Percentiles rank a stretch among this genome's conserved stretches.
Conservation (phyloP, 23 red algal genomes). For the Gracilaria gracilis region DNA sequence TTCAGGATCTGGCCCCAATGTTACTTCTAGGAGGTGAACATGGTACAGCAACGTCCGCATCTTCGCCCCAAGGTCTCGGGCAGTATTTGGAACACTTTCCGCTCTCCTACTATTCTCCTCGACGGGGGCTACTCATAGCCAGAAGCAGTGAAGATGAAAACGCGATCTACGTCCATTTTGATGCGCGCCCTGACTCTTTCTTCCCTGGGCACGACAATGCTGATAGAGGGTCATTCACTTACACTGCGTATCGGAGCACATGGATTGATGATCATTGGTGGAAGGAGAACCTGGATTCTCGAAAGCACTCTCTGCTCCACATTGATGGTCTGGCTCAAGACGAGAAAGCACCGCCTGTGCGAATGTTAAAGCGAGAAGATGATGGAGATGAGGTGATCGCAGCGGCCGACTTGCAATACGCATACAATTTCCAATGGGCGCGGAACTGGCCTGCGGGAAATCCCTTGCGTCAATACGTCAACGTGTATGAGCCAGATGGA, state of each 20-base stretch:
- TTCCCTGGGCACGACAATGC: conserved; percentile 52
- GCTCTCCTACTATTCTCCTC: conserved; percentile 2
- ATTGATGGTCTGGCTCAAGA: conserved; percentile 67
- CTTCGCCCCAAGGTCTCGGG: not conserved
- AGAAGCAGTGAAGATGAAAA: conserved; percentile 22
- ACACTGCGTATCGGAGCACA: conserved; percentile 49
- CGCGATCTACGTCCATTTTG: conserved; percentile 48
- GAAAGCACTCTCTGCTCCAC: conserved; percentile 58
- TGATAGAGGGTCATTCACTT: conserved; percentile 45
- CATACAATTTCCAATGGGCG: conserved; percentile 74
- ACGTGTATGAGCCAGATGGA: conserved; percentile 29
- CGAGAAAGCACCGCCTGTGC: conserved; percentile 60
- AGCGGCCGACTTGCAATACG: conserved; percentile 59
- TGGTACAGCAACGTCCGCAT: conserved; percentile 4
- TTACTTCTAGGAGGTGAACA: conserved; percentile 67
- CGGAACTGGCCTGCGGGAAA: conserved; percentile 25
- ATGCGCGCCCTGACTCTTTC: conserved; percentile 44
- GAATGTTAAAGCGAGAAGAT: conserved; percentile 46
- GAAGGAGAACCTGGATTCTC: conserved; percentile 49
- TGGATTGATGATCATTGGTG: conserved; percentile 68
- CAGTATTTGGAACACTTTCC: conserved; percentile 29
- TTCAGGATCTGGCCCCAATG: conserved; percentile 43
- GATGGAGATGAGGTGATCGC: conserved; percentile 51
- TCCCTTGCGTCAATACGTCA: conserved; percentile 21
- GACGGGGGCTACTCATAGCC: conserved; percentile 40